Conservation (phyloP, 192 early-diverging fungal species). For the Umbelopsis sp. region DNA sequence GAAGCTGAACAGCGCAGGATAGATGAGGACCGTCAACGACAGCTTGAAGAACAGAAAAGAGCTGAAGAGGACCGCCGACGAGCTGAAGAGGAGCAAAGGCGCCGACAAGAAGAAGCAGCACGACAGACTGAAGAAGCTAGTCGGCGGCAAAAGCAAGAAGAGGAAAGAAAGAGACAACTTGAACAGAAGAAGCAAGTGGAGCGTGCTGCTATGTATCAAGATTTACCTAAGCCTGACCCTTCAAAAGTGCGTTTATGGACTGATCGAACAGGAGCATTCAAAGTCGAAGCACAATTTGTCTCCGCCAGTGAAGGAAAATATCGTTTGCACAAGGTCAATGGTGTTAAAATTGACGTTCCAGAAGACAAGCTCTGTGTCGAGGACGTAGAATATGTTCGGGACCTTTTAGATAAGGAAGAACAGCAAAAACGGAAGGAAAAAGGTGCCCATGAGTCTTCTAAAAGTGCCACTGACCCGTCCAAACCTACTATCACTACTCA, state of each 20-base stretch:
- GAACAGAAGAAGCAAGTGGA: conserved; percentile 23
- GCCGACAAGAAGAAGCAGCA: conserved; percentile 34
- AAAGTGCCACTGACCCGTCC: conserved; percentile 20
- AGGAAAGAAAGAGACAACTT: conserved; percentile 31
- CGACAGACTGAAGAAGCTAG: conserved; percentile 21
- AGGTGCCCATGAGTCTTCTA: conserved; percentile 12
- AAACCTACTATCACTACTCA: conserved; percentile 35
- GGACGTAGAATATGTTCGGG: conserved; percentile 48
- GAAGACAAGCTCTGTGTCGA: conserved; percentile 81
- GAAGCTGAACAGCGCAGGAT: background rate
- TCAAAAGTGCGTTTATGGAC: conserved; percentile 77
- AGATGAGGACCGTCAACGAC: conserved; percentile 14
- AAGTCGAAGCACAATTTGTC: conserved; percentile 88
- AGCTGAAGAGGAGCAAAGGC: background rate
- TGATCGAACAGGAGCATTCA: conserved; percentile 88
- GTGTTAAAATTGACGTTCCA: conserved; percentile 91
- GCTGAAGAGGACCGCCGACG: background rate
- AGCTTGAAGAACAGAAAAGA: background rate
- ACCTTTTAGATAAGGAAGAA: conserved; percentile 30
- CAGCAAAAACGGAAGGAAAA: conserved; percentile 34
- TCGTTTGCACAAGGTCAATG: conserved; percentile 93
- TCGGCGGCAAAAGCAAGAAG: conserved; percentile 33
- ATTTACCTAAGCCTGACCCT: conserved; percentile 30
- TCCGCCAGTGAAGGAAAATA: conserved; percentile 80
- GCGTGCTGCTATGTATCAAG: conserved; percentile 1